These are phyloP conservation scores for Ceratocystis cacaofunesta DNA, from an alignment of 2,329 filamentous ascomycete genomes.

Conservation along the genomic window DNA sequence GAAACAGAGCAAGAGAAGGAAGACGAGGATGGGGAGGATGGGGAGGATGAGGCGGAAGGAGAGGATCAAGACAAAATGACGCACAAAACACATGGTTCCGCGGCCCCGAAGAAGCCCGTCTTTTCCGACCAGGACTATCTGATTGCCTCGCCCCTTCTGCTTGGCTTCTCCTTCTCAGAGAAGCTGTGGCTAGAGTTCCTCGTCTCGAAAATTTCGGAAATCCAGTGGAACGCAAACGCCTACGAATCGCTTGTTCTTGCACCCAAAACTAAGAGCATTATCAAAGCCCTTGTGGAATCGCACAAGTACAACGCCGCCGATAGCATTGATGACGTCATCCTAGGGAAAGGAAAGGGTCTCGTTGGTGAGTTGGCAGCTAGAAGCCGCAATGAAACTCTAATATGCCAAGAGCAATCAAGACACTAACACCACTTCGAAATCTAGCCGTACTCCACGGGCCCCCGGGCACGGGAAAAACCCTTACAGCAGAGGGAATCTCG, in stretches of 20 bases:
- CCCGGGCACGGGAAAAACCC: conserved; percentile 75
- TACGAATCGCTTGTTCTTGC: conserved; percentile 34
- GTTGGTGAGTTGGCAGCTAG: conserved; percentile 20
- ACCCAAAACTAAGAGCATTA: conserved; percentile 32
- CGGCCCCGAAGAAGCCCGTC: conserved; percentile 25
- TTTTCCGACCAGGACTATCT: conserved; percentile 76
- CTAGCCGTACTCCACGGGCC: conserved; percentile 33
- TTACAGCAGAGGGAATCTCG: conserved; percentile 54
- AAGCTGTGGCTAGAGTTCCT: conserved; percentile 22
- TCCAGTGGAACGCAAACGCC: conserved; percentile 32
- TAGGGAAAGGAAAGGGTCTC: conserved; percentile 30
- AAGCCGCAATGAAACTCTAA: conserved; percentile 27
- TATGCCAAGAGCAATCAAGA: not conserved
- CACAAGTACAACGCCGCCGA: conserved; percentile 22
- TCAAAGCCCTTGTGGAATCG: conserved; percentile 34
- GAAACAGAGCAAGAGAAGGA: not conserved
- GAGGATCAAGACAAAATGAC: not conserved
- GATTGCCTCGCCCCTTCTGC: conserved; percentile 67
- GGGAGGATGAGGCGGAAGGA: not conserved
- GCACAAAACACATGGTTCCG: not conserved
- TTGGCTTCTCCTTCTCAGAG: conserved; percentile 51
- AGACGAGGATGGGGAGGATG: not conserved
- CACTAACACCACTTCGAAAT: not conserved
- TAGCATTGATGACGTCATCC: conserved; percentile 28
- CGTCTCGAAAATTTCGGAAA: conserved; percentile 29